Percentiles rank a stretch among this genome's conserved stretches.
These are phyloP conservation scores for Kodamaea ohmeri DNA, from an alignment of 1,139 yeast species.

Conservation along the genomic window DNA sequence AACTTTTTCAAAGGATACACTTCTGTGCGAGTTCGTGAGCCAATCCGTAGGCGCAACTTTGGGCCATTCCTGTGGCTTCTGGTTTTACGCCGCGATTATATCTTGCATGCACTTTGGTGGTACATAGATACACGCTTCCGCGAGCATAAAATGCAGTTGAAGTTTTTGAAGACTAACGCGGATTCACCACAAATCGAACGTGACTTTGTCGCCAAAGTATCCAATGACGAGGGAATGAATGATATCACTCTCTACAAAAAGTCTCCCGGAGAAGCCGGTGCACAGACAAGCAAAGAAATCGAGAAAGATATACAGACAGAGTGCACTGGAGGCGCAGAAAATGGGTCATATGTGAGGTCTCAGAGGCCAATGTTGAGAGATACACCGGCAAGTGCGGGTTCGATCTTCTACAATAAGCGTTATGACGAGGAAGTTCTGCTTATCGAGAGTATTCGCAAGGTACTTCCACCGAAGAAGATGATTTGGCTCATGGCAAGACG, in stretches of 20 bases:
- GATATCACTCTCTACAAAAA: slow-evolving; percentile 11
- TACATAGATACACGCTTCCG: slow-evolving; percentile 17
- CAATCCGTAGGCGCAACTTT: slow-evolving; percentile 21
- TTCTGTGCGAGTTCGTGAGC: slow-evolving; percentile 25
- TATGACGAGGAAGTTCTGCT: slow-evolving; percentile 27
- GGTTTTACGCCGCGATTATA: slow-evolving; percentile 28
- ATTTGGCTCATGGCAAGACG: slow-evolving; percentile 31
- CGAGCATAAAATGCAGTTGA: slow-evolving; percentile 8
- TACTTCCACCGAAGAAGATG: slow-evolving; percentile 40
- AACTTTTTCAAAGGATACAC: slow-evolving; percentile 34
- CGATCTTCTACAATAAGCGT: slow-evolving; percentile 30
- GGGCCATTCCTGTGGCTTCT: slow-evolving; percentile 41
- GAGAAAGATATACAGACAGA: too few species aligned
- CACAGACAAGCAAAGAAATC: too few species aligned
- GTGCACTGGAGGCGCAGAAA: too few species aligned
- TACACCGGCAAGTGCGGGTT: slow-evolving; percentile 21
- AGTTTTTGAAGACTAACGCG: slow-evolving; percentile 4
- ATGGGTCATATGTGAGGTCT: background rate
- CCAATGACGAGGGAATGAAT: slow-evolving; percentile 16
- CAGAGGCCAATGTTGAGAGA: slow-evolving; percentile 4
- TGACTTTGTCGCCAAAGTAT: slow-evolving; percentile 13
- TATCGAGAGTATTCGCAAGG: slow-evolving; percentile 20
- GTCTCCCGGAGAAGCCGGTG: background rate
- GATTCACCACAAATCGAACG: slow-evolving; percentile 13
- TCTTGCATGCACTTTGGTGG: slow-evolving; percentile 15